Conservation (phyloP, 192 early-diverging fungal species). For the Phlyctochytrium planicorne region DNA sequence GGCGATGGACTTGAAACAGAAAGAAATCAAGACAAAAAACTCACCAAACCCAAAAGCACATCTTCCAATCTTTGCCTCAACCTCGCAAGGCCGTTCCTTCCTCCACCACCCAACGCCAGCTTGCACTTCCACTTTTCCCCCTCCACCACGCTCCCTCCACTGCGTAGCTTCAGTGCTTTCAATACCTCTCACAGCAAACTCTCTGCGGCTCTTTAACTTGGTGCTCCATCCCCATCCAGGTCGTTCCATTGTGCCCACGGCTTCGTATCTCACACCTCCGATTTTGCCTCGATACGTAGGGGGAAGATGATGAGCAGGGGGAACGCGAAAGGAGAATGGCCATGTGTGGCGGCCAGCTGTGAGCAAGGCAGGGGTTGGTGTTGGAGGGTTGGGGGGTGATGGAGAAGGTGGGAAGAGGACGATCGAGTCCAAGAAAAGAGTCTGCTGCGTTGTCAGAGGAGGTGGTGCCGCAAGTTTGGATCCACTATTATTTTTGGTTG, state of each 20-base stretch:
- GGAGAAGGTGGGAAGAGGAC: constrained; percentile 10
- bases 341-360: constrained; percentile 19
- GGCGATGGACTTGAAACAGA: neutral
- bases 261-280: constrained; percentile 25
- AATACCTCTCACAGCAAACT: constrained; percentile 22
- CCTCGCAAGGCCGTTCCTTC: constrained; percentile 2
- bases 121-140: neutral
- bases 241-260: constrained; percentile 11
- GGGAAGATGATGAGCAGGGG: constrained; percentile 19
- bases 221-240: neutral
- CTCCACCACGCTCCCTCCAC: too few species aligned
- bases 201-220: neutral
- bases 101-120: neutral
- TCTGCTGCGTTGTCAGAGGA: constrained; percentile 3
- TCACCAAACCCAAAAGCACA: constrained; percentile 23
- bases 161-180: constrained; percentile 6
- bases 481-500: too few species aligned
- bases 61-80: constrained; percentile 14
- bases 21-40: neutral
- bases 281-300: constrained; percentile 26
- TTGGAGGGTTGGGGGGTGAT: neutral
- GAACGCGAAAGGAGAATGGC: constrained; percentile 32
- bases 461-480: neutral
- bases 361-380: neutral
- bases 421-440: constrained; percentile 26